Conservation (phyloP, 2,329 filamentous ascomycete species). For the Fusarium phyllophilum region DNA sequence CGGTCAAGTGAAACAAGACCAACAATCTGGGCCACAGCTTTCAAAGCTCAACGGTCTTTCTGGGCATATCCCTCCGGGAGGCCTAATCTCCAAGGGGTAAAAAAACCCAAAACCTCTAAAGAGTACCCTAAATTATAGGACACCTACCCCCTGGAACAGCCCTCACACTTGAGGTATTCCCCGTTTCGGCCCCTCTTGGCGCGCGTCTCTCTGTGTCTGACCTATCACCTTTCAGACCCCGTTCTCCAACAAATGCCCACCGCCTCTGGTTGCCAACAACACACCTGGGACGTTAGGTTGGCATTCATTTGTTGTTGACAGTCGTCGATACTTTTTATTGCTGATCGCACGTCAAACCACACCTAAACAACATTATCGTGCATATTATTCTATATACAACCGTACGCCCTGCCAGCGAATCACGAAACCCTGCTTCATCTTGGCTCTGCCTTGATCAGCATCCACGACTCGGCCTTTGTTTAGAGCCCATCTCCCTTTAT, state of each 20-base stretch:
- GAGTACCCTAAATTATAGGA: conserved; percentile 33
- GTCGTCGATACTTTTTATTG: conserved; percentile 29
- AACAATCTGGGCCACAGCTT: conserved; percentile 2
- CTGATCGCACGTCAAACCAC: conserved; percentile 35
- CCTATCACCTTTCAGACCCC: conserved; percentile 32
- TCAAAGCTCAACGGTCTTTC: neutral
- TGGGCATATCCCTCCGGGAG: neutral
- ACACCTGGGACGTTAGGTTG: conserved; percentile 5
- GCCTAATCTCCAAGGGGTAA: conserved; percentile 10
- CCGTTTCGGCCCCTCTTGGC: conserved; percentile 31
- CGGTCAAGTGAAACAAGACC: neutral
- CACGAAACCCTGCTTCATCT: conserved; percentile 20
- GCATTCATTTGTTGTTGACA: conserved; percentile 35
- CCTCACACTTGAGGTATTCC: conserved; percentile 10
- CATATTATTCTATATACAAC: conserved; percentile 5
- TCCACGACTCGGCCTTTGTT: conserved; percentile 4
- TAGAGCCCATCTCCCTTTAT: conserved; percentile 3
- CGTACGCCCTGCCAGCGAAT: conserved; percentile 33
- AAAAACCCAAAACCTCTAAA: conserved; percentile 13
- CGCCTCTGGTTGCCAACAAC: conserved; percentile 37
- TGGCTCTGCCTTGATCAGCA: conserved; percentile 29
- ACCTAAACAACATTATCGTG: conserved; percentile 27
- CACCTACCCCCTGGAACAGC: conserved; percentile 8
- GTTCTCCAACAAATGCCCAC: conserved; percentile 36
- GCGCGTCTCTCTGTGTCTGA: conserved; percentile 31